Evolutionary conservation across 2,329 filamentous ascomycete genomes (phyloP), one percentile per base, ranked within the genome.

Genomic region (Phoma sp.): DNA sequence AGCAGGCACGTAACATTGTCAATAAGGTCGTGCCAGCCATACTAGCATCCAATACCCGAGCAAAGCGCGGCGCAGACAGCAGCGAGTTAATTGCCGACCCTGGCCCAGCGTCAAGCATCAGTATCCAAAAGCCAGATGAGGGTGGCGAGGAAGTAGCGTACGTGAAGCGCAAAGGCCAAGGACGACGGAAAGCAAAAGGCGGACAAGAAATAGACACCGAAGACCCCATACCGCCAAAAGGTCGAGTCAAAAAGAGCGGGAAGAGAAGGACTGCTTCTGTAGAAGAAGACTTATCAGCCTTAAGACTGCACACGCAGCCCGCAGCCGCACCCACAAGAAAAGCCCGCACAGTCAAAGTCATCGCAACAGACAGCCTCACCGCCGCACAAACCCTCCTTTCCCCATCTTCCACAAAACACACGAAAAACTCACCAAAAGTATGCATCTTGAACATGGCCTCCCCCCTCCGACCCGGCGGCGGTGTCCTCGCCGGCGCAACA

Each of bases 371-470:
- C 60, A 83, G 83, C 0, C 78, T 88, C 4, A 73, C 77, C 2
- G 83, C 82, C 1, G 84, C 84, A 0, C 72, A 74, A 26, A 60
- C 67, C 0, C 74, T 80, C 29, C 74, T 80, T 28, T 53, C 64
- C 5, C 60, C 50, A 37, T 62, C 55, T 2, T 56, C 55, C 2
- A 5, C 20, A 12, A 42, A 60, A 28, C 17, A 45, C 14, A 33
- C 39, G 3, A 65, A 61, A 18, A 67, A 71, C 29, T 39, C 68
- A 10, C 60, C 65, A 1, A 80, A 80, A 30, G 77, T 84, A 1
- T 83, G 79, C 4, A 76, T 88, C 20, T 76, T 88, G 3, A 87
- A 86, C 68, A 87, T 88, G 84, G 85, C 84, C 0, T 88, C 85
- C 0, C 83, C 84, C 0, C 77, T 86, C 0, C 79, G 80, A 0